Evolutionary conservation across 805 yeast genomes (phyloP).

Genomic region (Metschnikowia dekortorum): DNA sequence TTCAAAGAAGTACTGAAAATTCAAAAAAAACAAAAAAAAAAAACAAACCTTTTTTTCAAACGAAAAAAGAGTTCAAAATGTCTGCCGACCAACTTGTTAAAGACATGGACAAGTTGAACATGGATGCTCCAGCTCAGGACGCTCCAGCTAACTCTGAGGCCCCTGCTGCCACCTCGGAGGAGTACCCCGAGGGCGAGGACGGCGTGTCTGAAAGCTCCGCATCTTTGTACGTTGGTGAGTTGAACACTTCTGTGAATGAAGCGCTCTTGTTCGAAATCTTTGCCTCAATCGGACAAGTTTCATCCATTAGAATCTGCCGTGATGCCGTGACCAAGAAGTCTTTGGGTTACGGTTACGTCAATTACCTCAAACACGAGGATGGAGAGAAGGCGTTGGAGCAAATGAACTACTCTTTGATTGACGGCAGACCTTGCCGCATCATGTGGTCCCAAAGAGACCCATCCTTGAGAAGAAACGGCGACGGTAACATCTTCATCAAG

Average conservation of each 20-base stretch:
- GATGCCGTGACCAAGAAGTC: constrained; percentile 96
- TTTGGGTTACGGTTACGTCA: constrained; percentile 96
- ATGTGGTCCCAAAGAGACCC: constrained; percentile 99
- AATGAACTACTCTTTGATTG: constrained; percentile 88
- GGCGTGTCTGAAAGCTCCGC: constrained; percentile 57
- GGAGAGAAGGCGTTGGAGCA: constrained; percentile 94
- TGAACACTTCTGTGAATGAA: constrained; percentile 88
- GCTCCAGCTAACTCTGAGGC: constrained; percentile 23
- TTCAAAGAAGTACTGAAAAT: constrained; percentile 6
- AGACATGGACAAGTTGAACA: constrained; percentile 45
- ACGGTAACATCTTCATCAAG: constrained; percentile 96
- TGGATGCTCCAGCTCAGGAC: constrained; percentile 34
- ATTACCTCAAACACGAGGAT: constrained; percentile 83
- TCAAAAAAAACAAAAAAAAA: constrained; percentile 11
- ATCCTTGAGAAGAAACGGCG: constrained; percentile 87
- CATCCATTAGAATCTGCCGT: constrained; percentile 98
- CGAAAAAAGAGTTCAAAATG: constrained; percentile 19
- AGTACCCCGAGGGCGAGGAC: constrained; percentile 28
- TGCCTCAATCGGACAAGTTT: constrained; percentile 90
- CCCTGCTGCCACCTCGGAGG: constrained; percentile 28
- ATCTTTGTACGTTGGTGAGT: constrained; percentile 95
- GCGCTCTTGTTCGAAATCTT: constrained; percentile 92
- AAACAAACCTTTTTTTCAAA: constrained; percentile 5
- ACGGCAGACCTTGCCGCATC: constrained; percentile 96
- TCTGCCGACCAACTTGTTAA: constrained; percentile 43